phyloP scores from a whole-genome alignment of 176 grass and related monocot genomes.

The Guadua angustifolia region DNA sequence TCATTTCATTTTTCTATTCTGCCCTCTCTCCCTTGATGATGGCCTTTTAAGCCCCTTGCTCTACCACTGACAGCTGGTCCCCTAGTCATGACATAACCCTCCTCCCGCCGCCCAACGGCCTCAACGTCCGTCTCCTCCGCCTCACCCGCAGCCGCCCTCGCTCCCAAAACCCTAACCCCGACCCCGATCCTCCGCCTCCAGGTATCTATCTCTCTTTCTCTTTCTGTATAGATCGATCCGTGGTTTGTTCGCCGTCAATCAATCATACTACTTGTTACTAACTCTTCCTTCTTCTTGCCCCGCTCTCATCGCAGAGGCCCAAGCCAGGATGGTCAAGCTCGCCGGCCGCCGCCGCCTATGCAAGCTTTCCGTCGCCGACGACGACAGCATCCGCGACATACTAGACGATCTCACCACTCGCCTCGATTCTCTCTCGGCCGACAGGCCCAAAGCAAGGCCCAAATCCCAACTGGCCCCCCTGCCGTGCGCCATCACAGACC shows the following conservation, averaged over 20 bases:
- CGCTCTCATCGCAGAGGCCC: constrained; percentile 1
- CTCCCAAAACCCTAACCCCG: constrained; percentile 50
- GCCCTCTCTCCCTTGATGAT: no score
- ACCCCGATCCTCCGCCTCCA: background rate
- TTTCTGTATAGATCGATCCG: no score
- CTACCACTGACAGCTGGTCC: no score
- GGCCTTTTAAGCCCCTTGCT: no score
- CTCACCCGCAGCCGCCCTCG: constrained; percentile 50
- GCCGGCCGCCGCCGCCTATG: constrained; percentile 75
- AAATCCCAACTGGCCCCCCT: constrained; percentile 8
- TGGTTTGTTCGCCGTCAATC: background rate
- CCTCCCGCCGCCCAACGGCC: constrained; percentile 53
- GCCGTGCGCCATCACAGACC: constrained; percentile 25
- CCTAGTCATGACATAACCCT: no score
- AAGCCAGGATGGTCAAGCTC: constrained; percentile 62
- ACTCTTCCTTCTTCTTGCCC: background rate
- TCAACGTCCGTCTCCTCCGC: constrained; percentile 73
- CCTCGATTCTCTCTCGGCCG: constrained; percentile 67
- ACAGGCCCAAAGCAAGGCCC: constrained; percentile 40
- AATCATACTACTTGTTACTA: background rate
- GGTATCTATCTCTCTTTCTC: background rate
- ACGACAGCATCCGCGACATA: constrained; percentile 73
- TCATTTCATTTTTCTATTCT: no score
- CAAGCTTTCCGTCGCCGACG: constrained; percentile 46
- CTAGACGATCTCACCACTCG: constrained; percentile 75